phyloP scores from a whole-genome alignment of 2,329 filamentous ascomycete genomes.

The Venturia oleaginea region DNA sequence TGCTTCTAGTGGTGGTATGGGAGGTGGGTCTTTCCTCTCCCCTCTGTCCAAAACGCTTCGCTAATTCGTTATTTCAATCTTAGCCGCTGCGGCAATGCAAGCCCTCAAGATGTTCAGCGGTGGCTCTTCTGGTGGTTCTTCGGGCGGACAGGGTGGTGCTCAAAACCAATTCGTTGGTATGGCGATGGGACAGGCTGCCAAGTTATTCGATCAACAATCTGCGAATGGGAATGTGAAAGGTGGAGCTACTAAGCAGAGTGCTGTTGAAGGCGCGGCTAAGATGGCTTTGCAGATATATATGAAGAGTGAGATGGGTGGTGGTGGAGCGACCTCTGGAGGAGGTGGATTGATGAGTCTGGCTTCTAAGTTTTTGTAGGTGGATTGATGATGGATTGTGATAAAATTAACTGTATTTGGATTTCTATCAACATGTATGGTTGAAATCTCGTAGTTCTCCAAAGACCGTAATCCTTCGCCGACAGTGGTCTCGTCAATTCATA shows the following conservation, averaged over 20 bases:
- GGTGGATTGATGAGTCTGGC: constrained; percentile 48
- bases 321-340: constrained; percentile 29
- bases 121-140: constrained; percentile 19
- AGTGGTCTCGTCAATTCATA: no score
- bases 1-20: constrained; percentile 33
- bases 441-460: no score
- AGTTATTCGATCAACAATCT: constrained; percentile 58
- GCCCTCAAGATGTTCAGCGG: constrained; percentile 70
- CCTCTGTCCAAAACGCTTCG: background rate
- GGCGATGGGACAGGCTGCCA: constrained; percentile 80
- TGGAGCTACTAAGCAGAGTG: constrained; percentile 69
- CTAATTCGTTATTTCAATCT: constrained; percentile 15
- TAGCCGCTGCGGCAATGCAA: constrained; percentile 66
- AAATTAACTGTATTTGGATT: no score
- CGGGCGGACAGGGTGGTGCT: constrained; percentile 30
- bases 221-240: constrained; percentile 45
- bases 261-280: constrained; percentile 69
- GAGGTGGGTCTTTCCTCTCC: background rate
- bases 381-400: no score
- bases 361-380: constrained; percentile 46
- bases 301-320: constrained; percentile 55
- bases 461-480: no score
- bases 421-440: no score
- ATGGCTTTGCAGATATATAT: constrained; percentile 87
- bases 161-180: constrained; percentile 76